Evolutionary conservation across 768 basidiomycete genomes (phyloP).

Genomic region (Astraeus odoratus): DNA sequence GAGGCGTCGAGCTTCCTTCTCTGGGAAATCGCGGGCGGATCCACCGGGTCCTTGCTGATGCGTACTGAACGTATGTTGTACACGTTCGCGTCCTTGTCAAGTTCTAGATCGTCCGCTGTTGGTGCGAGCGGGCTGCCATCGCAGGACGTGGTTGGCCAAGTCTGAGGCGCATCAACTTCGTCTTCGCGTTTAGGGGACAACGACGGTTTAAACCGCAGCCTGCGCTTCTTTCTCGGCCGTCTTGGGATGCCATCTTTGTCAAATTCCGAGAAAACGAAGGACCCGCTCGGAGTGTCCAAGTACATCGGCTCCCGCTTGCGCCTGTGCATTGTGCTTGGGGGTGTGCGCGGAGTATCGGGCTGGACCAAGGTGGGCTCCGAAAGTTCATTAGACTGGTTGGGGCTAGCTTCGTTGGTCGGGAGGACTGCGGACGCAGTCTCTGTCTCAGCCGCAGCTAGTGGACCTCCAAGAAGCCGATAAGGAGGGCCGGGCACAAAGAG

Average conservation of each 20-base stretch:
- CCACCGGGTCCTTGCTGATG: background rate
- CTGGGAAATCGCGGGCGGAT: background rate
- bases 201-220: conserved; percentile 20
- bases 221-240: conserved; percentile 23
- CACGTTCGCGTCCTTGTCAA: background rate
- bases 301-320: conserved; percentile 24
- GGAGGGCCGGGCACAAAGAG: conserved; percentile 13
- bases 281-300: conserved; percentile 22
- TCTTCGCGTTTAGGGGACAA: conserved; percentile 11
- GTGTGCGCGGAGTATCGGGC: conserved; percentile 20
- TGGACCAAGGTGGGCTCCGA: background rate
- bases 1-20: no score
- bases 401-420: background rate
- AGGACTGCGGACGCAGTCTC: background rate
- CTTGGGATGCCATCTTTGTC: conserved; percentile 25
- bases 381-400: background rate
- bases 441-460: background rate
- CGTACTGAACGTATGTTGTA: background rate
- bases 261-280: conserved; percentile 21
- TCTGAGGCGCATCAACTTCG: background rate
- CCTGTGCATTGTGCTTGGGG: conserved; percentile 14
- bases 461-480: conserved; percentile 9
- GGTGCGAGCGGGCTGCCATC: background rate
- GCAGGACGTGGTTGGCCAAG: background rate
- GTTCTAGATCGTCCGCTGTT: background rate